These are phyloP conservation scores for Scedosporium dehoogii DNA, from an alignment of 2,329 filamentous ascomycete species.

Conservation along the genomic window DNA sequence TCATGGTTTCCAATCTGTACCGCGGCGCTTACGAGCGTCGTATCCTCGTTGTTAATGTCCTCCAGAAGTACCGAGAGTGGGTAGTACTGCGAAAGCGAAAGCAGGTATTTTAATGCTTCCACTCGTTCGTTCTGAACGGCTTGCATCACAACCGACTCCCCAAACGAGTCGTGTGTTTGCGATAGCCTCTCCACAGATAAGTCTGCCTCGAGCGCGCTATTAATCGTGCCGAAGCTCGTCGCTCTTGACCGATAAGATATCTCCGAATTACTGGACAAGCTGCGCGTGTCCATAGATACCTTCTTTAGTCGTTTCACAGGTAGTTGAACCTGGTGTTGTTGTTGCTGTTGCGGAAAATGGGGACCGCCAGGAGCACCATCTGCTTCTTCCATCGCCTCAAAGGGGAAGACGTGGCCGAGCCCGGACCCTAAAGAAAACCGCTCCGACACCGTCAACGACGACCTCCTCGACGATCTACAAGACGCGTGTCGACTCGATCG, in stretches of 20 bases:
- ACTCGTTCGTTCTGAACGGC: conserved; percentile 63
- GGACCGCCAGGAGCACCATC: conserved; percentile 16
- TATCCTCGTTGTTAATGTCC: conserved; percentile 83
- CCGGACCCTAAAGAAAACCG: conserved; percentile 45
- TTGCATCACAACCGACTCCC: conserved; percentile 86
- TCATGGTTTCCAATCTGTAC: conserved; percentile 73
- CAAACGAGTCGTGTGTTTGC: conserved; percentile 58
- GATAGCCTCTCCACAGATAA: conserved; percentile 71
- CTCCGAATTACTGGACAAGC: conserved; percentile 77
- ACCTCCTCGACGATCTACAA: conserved; percentile 28
- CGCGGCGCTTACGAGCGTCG: conserved; percentile 79
- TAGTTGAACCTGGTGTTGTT: conserved; percentile 11
- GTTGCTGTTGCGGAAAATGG: not conserved
- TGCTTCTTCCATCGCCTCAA: conserved; percentile 49
- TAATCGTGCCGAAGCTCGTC: conserved; percentile 64
- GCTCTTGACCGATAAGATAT: conserved; percentile 74
- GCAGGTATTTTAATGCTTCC: conserved; percentile 66
- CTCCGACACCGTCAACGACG: conserved; percentile 30
- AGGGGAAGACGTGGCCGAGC: conserved; percentile 84
- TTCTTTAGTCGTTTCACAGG: conserved; percentile 53
- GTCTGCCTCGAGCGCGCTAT: conserved; percentile 71
- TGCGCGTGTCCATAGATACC: conserved; percentile 83
- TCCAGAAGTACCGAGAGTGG: conserved; percentile 60
- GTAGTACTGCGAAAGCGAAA: conserved; percentile 70
- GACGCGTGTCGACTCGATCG: conserved; percentile 33